Conservation (phyloP, 2,329 filamentous ascomycete species). For the Penicillium sumatraense region DNA sequence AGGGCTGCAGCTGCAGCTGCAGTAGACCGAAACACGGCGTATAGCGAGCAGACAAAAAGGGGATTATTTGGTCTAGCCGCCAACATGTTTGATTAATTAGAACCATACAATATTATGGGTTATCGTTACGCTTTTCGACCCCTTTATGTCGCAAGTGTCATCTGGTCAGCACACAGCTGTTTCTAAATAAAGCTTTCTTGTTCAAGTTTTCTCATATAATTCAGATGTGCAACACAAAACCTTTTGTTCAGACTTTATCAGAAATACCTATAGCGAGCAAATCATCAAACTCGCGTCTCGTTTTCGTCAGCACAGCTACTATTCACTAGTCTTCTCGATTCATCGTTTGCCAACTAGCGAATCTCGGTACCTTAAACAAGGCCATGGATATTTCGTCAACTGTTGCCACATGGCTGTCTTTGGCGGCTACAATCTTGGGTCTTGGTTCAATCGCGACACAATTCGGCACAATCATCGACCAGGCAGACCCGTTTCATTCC, state of each 20-base stretch:
- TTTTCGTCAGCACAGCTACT: background rate
- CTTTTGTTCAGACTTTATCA: no score
- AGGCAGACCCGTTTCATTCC: background rate
- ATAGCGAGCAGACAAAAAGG: background rate
- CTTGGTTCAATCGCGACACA: background rate
- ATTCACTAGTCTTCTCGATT: background rate
- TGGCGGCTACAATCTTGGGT: background rate
- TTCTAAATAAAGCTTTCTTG: no score
- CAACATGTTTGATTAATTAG: no score
- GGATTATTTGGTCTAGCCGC: background rate
- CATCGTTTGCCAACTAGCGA: background rate
- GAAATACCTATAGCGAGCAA: background rate
- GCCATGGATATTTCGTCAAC: conserved; percentile 1
- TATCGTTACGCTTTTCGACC: no score
- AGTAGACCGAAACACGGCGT: background rate
- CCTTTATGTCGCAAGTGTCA: no score
- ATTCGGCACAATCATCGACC: background rate
- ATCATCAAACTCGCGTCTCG: background rate
- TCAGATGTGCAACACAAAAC: no score
- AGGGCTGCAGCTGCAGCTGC: background rate
- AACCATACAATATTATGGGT: no score
- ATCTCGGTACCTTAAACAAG: no score
- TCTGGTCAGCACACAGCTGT: background rate
- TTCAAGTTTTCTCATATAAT: no score
- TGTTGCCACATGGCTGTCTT: background rate